Percentiles rank a stretch among this genome's conserved stretches.
Conservation (phyloP, 441 rosid genomes). For the Eruca vesicaria region DNA sequence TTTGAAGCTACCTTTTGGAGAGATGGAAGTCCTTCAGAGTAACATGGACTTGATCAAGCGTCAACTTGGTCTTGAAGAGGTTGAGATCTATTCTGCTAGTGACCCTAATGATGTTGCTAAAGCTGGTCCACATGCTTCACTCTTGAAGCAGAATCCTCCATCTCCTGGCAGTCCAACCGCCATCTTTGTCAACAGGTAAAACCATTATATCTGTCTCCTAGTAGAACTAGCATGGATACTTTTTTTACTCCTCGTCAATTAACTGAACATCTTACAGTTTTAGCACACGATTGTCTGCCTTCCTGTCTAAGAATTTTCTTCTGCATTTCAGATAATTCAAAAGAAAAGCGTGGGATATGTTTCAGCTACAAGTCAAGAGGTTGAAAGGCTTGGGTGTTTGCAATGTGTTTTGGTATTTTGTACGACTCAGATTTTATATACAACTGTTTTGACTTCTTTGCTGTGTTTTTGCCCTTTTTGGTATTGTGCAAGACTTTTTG, state of each 20-base stretch:
- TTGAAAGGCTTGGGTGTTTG: conserved; percentile 3
- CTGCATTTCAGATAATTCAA: not conserved
- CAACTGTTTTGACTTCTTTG: conserved; percentile 7
- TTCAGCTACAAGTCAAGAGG: conserved; percentile 12
- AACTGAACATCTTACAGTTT: not conserved
- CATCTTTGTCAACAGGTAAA: conserved; percentile 60
- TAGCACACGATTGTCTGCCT: not conserved
- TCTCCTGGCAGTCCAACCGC: conserved; percentile 85
- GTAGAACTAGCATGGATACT: not conserved
- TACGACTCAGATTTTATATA: not conserved
- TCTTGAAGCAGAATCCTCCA: conserved; percentile 69
- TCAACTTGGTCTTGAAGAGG: conserved; percentile 70
- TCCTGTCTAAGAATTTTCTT: conserved; percentile 7
- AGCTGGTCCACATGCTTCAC: conserved; percentile 57
- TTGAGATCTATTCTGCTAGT: conserved; percentile 52
- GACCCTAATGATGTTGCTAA: conserved; percentile 44
- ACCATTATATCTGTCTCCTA: not conserved
- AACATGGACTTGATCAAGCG: conserved; percentile 78
- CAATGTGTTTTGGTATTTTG: conserved; percentile 6
- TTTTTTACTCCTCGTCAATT: not conserved
- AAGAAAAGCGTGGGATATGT: not conserved
- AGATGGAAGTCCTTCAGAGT: conserved; percentile 72
- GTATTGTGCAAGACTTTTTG: conserved; percentile 5
- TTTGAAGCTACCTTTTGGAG: conserved; percentile 82
- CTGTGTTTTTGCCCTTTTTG: not conserved